A percentile compares a stretch with the other conserved stretches of the same genome.
phyloP scores from a whole-genome alignment of 2,329 filamentous ascomycete species.

The Fusarium longipes region DNA sequence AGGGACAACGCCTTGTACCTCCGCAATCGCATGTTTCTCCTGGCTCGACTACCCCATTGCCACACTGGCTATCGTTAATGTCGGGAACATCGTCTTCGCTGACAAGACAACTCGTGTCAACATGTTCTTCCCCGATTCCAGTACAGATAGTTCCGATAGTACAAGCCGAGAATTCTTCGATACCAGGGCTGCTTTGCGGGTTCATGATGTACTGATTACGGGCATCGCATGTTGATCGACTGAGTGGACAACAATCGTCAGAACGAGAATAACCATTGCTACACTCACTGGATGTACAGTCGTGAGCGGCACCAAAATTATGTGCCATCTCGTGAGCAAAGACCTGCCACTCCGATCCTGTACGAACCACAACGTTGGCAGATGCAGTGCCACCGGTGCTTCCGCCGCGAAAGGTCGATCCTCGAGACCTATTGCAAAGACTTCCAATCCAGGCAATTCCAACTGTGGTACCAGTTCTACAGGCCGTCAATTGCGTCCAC shows the following conservation, averaged over 20 bases:
- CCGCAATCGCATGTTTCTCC: slow-evolving; percentile 32
- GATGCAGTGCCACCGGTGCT: slow-evolving; percentile 90
- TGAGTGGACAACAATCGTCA: slow-evolving; percentile 75
- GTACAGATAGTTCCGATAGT: slow-evolving; percentile 88
- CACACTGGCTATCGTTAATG: slow-evolving; percentile 81
- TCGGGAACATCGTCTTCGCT: slow-evolving; percentile 78
- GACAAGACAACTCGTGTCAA: slow-evolving; percentile 77
- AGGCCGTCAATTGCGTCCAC: slow-evolving; percentile 84
- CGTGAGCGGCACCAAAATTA: slow-evolving; percentile 41
- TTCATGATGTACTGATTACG: slow-evolving; percentile 86
- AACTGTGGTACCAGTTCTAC: slow-evolving; percentile 80
- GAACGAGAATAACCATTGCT: not conserved
- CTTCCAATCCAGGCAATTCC: slow-evolving; percentile 90
- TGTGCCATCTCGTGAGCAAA: slow-evolving; percentile 90
- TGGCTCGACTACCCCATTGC: slow-evolving; percentile 66
- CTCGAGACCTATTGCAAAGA: slow-evolving; percentile 66
- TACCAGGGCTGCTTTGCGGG: slow-evolving; percentile 75
- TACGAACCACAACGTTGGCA: slow-evolving; percentile 80
- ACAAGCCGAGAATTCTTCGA: slow-evolving; percentile 82
- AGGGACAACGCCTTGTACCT: not conserved
- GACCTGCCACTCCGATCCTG: slow-evolving; percentile 85
- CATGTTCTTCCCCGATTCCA: slow-evolving; percentile 76
- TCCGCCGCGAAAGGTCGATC: slow-evolving; percentile 66
- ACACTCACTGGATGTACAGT: slow-evolving; percentile 29
- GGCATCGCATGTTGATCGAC: slow-evolving; percentile 73